These are phyloP conservation scores for Mucuna pruriens DNA, from an alignment of 306 rosid genomes.

Conservation along the genomic window DNA sequence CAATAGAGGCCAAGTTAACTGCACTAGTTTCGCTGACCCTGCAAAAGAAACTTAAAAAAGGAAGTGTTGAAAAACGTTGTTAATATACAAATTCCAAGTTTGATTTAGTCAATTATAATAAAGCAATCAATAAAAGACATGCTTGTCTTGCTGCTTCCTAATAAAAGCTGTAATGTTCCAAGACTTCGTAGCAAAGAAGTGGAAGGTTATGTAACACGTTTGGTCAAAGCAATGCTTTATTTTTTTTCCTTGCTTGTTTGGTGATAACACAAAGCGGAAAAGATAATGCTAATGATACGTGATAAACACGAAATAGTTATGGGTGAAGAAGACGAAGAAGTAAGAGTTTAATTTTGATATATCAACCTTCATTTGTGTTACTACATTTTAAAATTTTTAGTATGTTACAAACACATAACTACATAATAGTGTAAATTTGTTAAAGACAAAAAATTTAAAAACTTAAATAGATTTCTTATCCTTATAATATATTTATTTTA, in stretches of 20 bases:
- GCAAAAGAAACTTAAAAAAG: background rate
- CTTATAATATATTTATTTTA: too few relatives aligned
- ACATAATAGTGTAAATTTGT: background rate
- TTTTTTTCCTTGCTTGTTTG: background rate
- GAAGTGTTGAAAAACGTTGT: constrained; percentile 6
- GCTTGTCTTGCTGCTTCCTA: constrained; percentile 33
- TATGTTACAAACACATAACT: background rate
- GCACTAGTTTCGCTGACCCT: constrained; percentile 35
- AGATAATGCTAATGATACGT: constrained; percentile 2
- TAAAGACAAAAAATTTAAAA: background rate
- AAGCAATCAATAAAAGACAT: constrained; percentile 17
- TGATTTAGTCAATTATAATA: constrained; percentile 36
- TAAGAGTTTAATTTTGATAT: background rate
- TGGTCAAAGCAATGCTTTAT: background rate
- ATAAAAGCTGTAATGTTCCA: constrained; percentile 36
- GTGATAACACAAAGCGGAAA: background rate
- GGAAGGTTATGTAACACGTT: constrained; percentile 20
- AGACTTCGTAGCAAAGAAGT: constrained; percentile 37
- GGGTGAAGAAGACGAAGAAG: background rate
- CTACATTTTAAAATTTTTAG: background rate
- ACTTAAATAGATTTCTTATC: too few relatives aligned
- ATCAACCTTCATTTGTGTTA: background rate
- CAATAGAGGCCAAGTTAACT: constrained; percentile 15
- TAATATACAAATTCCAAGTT: constrained; percentile 17
- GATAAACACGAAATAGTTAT: constrained; percentile 14